phyloP scores from a whole-genome alignment of 495 filamentous ascomycete genomes.

The Aspergillus sparsus region DNA sequence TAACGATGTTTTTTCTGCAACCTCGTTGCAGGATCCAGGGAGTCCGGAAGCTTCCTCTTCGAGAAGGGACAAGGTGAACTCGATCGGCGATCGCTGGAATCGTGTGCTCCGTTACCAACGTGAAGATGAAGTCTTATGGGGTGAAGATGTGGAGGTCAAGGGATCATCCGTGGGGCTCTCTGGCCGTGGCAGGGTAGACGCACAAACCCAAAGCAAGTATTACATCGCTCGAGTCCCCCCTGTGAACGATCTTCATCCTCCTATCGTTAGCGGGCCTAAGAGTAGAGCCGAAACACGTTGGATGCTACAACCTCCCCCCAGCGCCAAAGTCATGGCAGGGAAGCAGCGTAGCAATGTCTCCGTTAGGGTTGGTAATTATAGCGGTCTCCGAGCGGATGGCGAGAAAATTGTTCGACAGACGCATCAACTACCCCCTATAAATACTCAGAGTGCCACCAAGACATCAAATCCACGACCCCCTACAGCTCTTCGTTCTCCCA shows the following conservation, averaged over 20 bases:
- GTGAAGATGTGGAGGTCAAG: conserved; percentile 45
- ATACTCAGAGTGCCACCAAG: conserved; percentile 9
- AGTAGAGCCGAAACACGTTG: conserved; percentile 71
- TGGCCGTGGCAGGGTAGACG: conserved; percentile 47
- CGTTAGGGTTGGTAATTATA: conserved; percentile 24
- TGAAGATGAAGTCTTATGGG: conserved; percentile 84
- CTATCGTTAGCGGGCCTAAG: conserved; percentile 74
- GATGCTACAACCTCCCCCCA: conserved; percentile 90
- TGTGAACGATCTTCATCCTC: conserved; percentile 84
- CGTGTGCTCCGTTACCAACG: conserved; percentile 69
- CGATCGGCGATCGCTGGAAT: conserved; percentile 65
- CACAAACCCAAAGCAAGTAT: conserved; percentile 55
- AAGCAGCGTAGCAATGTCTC: conserved; percentile 58
- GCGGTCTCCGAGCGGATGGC: conserved; percentile 20
- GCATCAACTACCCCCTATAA: conserved; percentile 16
- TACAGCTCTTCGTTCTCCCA: conserved; percentile 15
- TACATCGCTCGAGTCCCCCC: conserved; percentile 70
- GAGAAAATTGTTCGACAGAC: conserved; percentile 10
- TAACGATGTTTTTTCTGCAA: conserved; percentile 12
- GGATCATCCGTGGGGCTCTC: conserved; percentile 56
- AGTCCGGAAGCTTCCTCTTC: conserved; percentile 26
- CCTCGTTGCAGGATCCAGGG: conserved; percentile 32
- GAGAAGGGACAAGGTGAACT: conserved; percentile 40
- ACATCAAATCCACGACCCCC: conserved; percentile 1
- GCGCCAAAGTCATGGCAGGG: conserved; percentile 82